Base-by-base conservation (phyloP, 2,329 filamentous ascomycete species). In the Fusarium sulawesiense region DNA sequence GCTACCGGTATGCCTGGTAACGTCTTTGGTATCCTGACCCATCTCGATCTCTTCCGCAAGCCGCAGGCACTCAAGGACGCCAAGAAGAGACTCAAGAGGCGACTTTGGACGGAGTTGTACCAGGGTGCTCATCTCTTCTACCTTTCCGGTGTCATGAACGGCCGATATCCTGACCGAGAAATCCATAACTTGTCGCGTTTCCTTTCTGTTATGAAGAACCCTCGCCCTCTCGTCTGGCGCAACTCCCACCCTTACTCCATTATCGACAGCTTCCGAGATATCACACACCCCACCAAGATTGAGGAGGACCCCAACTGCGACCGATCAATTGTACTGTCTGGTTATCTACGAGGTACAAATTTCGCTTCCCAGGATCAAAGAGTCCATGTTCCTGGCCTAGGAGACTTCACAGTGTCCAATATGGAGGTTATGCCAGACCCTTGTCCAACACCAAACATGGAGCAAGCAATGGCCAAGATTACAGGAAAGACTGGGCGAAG, bases 151-250 rank as follows among this genome's bases (percentile, higher is more conserved):
- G 94, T 99, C 37, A 92, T 98, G 74, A 99, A 99, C 79, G 96
- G 96, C 44, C 88, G 96, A 69, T 99, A 99, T 76, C 97, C 96
- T 1, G 96, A 99, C 79, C 90, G 97, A 70, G 97, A 99, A 81
- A 90, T 99, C 18, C 93, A 98, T 82, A 99, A 99, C 77, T 81
- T 99, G 56, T 97, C 93, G 16, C 89, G 97, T 58, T 99, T 99
- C 80, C 86, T 99, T 71, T 97, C 93, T 21, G 94, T 99, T 72
- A 99, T 99, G 97, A 99, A 99, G 85, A 99, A 97, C 78, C 95
- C 97, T 7, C 88, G 96, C 63, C 96, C 96, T n/a, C 85, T 99
- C 30, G 86, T 99, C 44, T 99, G 96, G 95, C 88, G 97, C 64
- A 99, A 99, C 79, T 92, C 93, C 3, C 96, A 99, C 83, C 94